Conservation (phyloP, 2,329 filamentous ascomycete genomes). For the Acrocalymma vagum region DNA sequence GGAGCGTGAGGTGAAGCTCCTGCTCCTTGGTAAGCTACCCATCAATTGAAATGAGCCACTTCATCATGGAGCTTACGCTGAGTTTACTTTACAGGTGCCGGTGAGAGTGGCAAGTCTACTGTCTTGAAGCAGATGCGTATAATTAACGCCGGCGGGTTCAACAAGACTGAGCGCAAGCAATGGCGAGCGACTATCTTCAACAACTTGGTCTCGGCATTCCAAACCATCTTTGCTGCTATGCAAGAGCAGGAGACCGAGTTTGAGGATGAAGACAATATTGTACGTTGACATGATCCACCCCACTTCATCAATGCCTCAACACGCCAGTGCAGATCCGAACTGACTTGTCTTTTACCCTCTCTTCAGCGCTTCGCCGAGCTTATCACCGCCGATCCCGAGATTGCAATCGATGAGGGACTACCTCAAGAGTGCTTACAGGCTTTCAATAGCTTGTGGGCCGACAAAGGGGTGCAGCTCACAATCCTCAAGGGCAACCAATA, state of each 20-base stretch:
- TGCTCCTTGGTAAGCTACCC: constrained; percentile 80
- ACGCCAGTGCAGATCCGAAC: no score
- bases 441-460: constrained; percentile 84
- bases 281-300: constrained; percentile 51
- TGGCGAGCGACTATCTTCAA: constrained; percentile 96
- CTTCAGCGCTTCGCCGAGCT: constrained; percentile 78
- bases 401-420: constrained; percentile 82
- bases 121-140: constrained; percentile 99
- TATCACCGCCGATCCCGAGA: constrained; percentile 81
- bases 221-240: constrained; percentile 91
- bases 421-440: constrained; percentile 80
- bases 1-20: constrained; percentile 88
- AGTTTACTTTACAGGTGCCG: constrained; percentile 72
- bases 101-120: constrained; percentile 95
- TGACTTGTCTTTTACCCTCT: constrained; percentile 19
- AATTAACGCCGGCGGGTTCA: constrained; percentile 93
- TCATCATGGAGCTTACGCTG: constrained; percentile 30
- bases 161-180: constrained; percentile 86
- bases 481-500: constrained; percentile 96
- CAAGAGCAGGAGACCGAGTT: constrained; percentile 82
- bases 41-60: background rate
- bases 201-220: constrained; percentile 92
- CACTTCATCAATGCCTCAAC: no score
- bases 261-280: constrained; percentile 80
- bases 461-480: constrained; percentile 84